Base-by-base conservation (phyloP, 177 flowering plant species). In the Vitis hybrid region DNA sequence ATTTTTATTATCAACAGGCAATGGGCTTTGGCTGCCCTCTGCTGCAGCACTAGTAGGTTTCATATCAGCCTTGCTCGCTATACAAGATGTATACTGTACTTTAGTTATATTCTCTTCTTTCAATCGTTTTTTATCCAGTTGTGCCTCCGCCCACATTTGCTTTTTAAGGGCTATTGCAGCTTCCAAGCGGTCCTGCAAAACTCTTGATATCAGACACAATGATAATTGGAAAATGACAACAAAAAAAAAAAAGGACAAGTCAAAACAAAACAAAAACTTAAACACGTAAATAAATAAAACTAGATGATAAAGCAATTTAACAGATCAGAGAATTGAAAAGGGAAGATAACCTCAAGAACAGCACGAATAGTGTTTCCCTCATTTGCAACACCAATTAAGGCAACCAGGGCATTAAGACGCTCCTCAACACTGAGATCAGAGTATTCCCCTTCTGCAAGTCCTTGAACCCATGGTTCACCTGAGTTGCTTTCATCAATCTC, bases 81-180 rank as follows among this genome's bases (percentile, higher is more conserved):
- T 58, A 60, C 61, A 65, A 62, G 87, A 60, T 14, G 87, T 62
- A 71, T 80, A 75, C 39, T 86, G 91, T 33, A 80, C 33, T 79
- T 81, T 93, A 21, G 66, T 68, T 14, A 73, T 29, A 72, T 51
- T 74, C 53, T 93, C 98, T 72, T 93, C 99, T 80, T 86, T 96
- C 80, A 86, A 62, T 39, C 97, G 91, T 19, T 88, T 81, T 73
- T 87, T 93, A 82, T 91, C 97, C 45, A 90, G 74, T 76, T 92
- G 97, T 26, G 94, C 90, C 75, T 96, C 98, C 4, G 94, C 90
- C 97, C 90, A 93, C 92, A 96, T 96, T 75, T 96, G 98, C 84
- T 90, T 96, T 79, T 92, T 96, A 61, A 93, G 82, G 74, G 95
- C 86, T 85, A 80, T 91, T 70, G 98, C 97, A 13, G 97, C 97